Conservation (phyloP, 2,329 filamentous ascomycete species). For the Curvularia sp. region DNA sequence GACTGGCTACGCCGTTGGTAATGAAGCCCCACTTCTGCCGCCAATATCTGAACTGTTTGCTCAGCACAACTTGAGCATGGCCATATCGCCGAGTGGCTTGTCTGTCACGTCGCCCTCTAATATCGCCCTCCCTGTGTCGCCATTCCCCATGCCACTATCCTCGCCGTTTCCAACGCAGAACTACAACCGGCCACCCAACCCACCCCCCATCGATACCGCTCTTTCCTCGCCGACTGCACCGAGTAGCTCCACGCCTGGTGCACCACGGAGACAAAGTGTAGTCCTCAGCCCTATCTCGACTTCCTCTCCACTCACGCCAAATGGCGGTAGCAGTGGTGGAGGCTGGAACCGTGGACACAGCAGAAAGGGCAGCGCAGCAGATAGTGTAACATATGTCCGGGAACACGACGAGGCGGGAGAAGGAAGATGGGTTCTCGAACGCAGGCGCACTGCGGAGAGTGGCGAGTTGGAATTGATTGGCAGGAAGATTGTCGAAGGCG, state of each 20-base stretch:
- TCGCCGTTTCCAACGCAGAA: constrained; percentile 33
- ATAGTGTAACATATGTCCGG: constrained; percentile 73
- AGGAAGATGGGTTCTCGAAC: constrained; percentile 72
- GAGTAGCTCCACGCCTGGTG: constrained; percentile 29
- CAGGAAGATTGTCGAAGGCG: constrained; percentile 68
- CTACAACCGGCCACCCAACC: constrained; percentile 26
- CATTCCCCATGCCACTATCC: constrained; percentile 34
- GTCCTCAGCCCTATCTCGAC: constrained; percentile 46
- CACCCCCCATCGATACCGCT: constrained; percentile 35
- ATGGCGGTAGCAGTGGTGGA: constrained; percentile 22
- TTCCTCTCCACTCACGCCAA: constrained; percentile 43
- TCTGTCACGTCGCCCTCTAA: constrained; percentile 31
- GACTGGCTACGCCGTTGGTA: constrained; percentile 12
- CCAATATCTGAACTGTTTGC: constrained; percentile 28
- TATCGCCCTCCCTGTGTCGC: constrained; percentile 33
- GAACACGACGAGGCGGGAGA: constrained; percentile 67
- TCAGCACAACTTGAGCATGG: constrained; percentile 25
- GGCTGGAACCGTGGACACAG: constrained; percentile 45
- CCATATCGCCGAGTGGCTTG: constrained; percentile 19
- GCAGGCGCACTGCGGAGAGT: constrained; percentile 69
- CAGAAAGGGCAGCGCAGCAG: constrained; percentile 60
- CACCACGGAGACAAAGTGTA: constrained; percentile 38
- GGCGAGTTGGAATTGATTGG: constrained; percentile 71
- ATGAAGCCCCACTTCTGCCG: constrained; percentile 27
- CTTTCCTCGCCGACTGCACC: constrained; percentile 35